Percentiles rank a stretch among this genome's conserved stretches.
phyloP scores from a whole-genome alignment of 2,329 filamentous ascomycete genomes.

The Apiospora sp. region DNA sequence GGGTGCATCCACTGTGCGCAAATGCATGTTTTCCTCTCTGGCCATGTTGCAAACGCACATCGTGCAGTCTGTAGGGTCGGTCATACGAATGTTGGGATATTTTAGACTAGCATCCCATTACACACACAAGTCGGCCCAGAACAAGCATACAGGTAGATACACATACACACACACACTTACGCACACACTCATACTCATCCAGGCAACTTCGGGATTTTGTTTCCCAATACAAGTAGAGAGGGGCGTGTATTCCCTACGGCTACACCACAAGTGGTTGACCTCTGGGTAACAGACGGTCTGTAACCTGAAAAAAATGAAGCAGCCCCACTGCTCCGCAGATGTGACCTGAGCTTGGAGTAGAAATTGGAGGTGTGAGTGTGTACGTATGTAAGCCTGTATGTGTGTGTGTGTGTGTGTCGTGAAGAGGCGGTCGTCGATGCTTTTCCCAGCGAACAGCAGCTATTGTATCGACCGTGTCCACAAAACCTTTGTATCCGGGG shows the following conservation, averaged over 20 bases:
- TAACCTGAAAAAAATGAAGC: constrained; percentile 16
- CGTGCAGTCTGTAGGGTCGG: not conserved
- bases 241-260: constrained; percentile 13
- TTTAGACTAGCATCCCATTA: constrained; percentile 20
- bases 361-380: constrained; percentile 22
- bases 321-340: constrained; percentile 19
- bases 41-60: constrained; percentile 18
- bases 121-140: constrained; percentile 12
- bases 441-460: not conserved
- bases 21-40: constrained; percentile 12
- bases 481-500: constrained; percentile 15
- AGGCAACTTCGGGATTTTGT: constrained; percentile 18
- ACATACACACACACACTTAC: constrained; percentile 17
- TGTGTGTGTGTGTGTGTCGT: constrained; percentile 18
- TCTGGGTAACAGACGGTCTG: constrained; percentile 21
- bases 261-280: constrained; percentile 16
- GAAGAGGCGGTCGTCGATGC: constrained; percentile 17
- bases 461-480: not conserved
- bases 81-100: constrained; percentile 14
- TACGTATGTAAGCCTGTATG: constrained; percentile 29
- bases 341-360: constrained; percentile 14
- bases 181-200: not conserved
- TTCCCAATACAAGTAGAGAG: not conserved
- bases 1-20: not conserved
- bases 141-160: constrained; percentile 27